Percentiles rank a stretch among this genome's conserved stretches.
Evolutionary conservation across 2,329 filamentous ascomycete species (phyloP).

Genomic region (Lachnellula willkommii): DNA sequence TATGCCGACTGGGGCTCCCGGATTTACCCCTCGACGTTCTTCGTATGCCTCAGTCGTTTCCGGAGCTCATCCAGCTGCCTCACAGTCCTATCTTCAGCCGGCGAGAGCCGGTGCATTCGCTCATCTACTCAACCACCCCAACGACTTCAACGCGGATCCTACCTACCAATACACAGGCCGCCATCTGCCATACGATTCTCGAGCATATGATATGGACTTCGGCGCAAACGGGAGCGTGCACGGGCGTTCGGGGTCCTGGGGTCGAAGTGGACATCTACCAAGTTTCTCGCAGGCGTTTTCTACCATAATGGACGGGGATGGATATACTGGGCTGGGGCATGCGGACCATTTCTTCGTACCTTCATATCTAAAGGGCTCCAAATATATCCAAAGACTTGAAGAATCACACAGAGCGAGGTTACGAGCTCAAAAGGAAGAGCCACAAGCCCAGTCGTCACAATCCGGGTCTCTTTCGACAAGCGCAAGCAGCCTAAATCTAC

Average conservation of each 20-base stretch:
- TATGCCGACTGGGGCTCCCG: slow-evolving; percentile 32
- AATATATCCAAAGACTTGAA: slow-evolving; percentile 71
- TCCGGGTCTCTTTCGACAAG: slow-evolving; percentile 47
- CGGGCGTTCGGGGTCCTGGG: slow-evolving; percentile 25
- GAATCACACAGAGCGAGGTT: slow-evolving; percentile 61
- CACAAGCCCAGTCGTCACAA: slow-evolving; percentile 40
- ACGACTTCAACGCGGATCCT: slow-evolving; percentile 25
- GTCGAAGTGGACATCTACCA: slow-evolving; percentile 27
- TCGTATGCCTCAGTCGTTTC: slow-evolving; percentile 59
- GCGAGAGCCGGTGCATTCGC: slow-evolving; percentile 29
- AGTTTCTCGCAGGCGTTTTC: slow-evolving; percentile 32
- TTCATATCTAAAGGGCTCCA: slow-evolving; percentile 73
- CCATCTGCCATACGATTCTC: slow-evolving; percentile 23
- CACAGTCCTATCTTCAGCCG: slow-evolving; percentile 23
- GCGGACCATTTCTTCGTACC: slow-evolving; percentile 66
- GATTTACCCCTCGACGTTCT: slow-evolving; percentile 44
- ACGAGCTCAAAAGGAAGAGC: slow-evolving; percentile 40
- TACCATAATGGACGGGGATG: slow-evolving; percentile 26
- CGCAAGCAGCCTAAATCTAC: slow-evolving; percentile 48
- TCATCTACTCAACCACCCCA: slow-evolving; percentile 25
- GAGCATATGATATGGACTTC: slow-evolving; percentile 26
- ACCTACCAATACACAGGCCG: slow-evolving; percentile 18
- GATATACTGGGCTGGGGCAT: slow-evolving; percentile 17
- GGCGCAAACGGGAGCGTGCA: slow-evolving; percentile 21
- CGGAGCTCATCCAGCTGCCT: slow-evolving; percentile 36